These are phyloP conservation scores for Oryza nivara DNA, from an alignment of 176 grass and related monocot species.

Conservation along the genomic window DNA sequence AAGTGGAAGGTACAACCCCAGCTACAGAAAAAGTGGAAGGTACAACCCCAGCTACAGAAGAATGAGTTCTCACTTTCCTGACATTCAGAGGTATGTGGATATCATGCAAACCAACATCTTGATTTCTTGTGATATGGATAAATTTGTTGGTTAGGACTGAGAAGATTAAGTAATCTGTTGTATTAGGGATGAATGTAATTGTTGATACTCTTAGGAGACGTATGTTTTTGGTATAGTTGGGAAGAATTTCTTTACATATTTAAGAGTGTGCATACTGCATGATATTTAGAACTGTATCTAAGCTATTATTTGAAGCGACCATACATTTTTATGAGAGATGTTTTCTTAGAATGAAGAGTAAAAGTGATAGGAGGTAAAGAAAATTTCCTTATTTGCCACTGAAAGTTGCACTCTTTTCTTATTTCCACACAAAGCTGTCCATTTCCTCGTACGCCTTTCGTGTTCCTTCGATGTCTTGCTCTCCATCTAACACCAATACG, in stretches of 20 bases:
- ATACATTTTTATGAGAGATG: neutral
- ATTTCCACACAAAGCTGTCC: neutral
- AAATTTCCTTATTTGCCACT: neutral
- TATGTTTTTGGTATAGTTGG: slow-evolving; percentile 12
- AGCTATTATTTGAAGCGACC: slow-evolving; percentile 8
- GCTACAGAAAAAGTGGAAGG: slow-evolving; percentile 50
- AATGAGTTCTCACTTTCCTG: slow-evolving; percentile 37
- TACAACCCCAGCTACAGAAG: slow-evolving; percentile 41
- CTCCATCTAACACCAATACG: neutral
- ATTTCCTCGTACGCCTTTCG: neutral
- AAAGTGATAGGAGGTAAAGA: neutral
- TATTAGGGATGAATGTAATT: slow-evolving; percentile 22
- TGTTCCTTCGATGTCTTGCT: neutral
- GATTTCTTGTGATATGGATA: neutral
- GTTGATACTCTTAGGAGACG: neutral
- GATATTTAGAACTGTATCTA: slow-evolving; percentile 23
- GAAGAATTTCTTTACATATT: slow-evolving; percentile 12
- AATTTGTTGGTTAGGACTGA: slow-evolving; percentile 25
- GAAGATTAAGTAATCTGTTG: slow-evolving; percentile 22
- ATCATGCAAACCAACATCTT: slow-evolving; percentile 21
- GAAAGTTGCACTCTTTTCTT: neutral
- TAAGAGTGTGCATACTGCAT: slow-evolving; percentile 27
- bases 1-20: slow-evolving; percentile 30
- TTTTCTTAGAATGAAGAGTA: neutral
- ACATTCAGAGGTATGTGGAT: slow-evolving; percentile 47